Evolutionary conservation across 371 early-diverging fungal species (phyloP), one percentile per base, ranked within the genome.

Genomic region (Circinella minor): DNA sequence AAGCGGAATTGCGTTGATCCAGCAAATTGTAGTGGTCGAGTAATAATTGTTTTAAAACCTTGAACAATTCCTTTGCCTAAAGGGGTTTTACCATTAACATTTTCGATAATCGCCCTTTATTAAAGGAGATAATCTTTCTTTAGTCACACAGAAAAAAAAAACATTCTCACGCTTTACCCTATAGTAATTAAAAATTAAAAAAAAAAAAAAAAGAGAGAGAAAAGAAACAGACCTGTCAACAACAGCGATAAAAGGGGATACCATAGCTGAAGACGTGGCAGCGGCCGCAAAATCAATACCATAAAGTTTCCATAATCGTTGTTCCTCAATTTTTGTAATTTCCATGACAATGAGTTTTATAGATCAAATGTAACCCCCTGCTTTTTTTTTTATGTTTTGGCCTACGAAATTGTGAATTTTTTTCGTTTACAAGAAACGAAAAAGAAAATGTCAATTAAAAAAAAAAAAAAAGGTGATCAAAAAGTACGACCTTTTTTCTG

Each of bases 231-330:
- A 86, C 82, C 88, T 82, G 75, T 90, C 91, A 51, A 90, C 85
- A 61, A 90, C 81, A 61, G 91, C 76, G 63, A 90, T 89, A 71
- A 89, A 86, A 5, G 91, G 91, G 1, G 88, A 69, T 9, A 88
- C 88, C 61, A 74, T 43, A 39, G 79, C 78, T 13, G 87, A 81
- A 9, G 87, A 81, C 10, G 81, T 36, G 18, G 75, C 72, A 15
- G 87, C 87, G 14, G 86, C 74, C 39, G 73, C 63, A 4, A 84
- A 14, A 68, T 87, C 87, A 0, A 87, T 61, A 9, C 83, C 80
- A 49, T 83, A 81, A 34, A 84, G 73, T 48, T 64, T 18, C 43
- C 47, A 48, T 37, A 68, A 63, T 20, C 36, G 36, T 18, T 61
- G 61, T 37, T 59, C n/a, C 14, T 66, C 36, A 6, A n/a, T 27